A percentile compares a stretch with the other conserved stretches of the same genome.
phyloP scores from a whole-genome alignment of 108 stramenopile genomes.

The Fragilaria crotonensis region DNA sequence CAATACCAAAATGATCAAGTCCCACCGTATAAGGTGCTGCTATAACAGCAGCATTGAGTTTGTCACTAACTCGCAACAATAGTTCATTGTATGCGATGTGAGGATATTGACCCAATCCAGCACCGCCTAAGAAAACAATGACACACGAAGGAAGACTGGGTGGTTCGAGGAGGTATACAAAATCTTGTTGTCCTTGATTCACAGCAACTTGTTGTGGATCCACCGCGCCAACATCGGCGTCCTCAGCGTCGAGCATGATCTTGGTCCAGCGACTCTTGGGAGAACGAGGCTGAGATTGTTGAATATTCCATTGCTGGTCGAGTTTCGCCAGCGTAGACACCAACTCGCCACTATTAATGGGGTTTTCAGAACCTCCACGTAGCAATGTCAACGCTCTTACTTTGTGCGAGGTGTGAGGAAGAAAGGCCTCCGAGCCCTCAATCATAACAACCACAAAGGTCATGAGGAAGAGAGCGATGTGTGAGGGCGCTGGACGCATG shows the following conservation, averaged over 20 bases:
- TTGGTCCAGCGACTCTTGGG: slow-evolving; percentile 58
- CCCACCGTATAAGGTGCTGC: slow-evolving; percentile 68
- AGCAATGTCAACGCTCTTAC: too few species aligned
- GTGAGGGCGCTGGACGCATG: too few species aligned
- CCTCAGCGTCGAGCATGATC: slow-evolving; percentile 26
- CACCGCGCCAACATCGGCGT: slow-evolving; percentile 17
- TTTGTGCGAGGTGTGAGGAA: too few species aligned
- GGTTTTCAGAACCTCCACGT: too few species aligned
- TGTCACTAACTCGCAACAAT: slow-evolving; percentile 30
- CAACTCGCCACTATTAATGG: slow-evolving; percentile 15
- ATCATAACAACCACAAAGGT: too few species aligned
- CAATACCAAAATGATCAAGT: slow-evolving; percentile 70
- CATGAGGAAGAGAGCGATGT: too few species aligned
- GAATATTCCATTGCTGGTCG: slow-evolving; percentile 60
- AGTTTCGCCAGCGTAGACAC: slow-evolving; percentile 50
- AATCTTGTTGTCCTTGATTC: slow-evolving; percentile 13
- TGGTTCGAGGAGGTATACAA: slow-evolving; percentile 74
- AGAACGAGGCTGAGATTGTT: slow-evolving; percentile 18
- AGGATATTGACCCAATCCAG: slow-evolving; percentile 72
- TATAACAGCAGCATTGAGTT: slow-evolving; percentile 60
- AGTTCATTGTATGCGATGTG: slow-evolving; percentile 75
- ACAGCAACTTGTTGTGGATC: not conserved
- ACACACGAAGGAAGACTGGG: slow-evolving; percentile 52
- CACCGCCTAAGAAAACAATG: slow-evolving; percentile 77
- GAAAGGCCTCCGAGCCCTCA: too few species aligned